A percentile compares a stretch with the other conserved stretches of the same genome.
phyloP scores from a whole-genome alignment of 2,329 filamentous ascomycete genomes.

The Colletotrichum sp. region DNA sequence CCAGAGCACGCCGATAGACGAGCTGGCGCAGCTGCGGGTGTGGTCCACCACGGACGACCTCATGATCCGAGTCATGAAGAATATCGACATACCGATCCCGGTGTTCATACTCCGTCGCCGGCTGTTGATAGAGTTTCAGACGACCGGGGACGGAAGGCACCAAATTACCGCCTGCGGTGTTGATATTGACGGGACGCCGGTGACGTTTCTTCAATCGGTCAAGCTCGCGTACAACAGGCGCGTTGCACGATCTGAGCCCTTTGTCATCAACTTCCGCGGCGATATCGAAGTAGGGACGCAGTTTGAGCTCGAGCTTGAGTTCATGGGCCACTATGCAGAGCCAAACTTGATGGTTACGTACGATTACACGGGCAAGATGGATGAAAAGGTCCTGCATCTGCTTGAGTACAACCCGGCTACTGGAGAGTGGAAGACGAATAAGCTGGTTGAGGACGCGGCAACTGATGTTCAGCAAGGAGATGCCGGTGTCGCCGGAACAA shows the following conservation, averaged over 20 bases:
- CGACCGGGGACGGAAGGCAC: constrained; percentile 22
- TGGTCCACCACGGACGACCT: constrained; percentile 41
- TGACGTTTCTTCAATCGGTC: constrained; percentile 43
- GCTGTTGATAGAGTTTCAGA: constrained; percentile 33
- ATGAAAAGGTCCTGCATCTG: constrained; percentile 24
- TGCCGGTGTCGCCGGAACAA: fast-evolving
- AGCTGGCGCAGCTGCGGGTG: constrained; percentile 34
- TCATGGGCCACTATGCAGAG: constrained; percentile 53
- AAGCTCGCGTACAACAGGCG: constrained; percentile 42
- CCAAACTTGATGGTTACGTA: constrained; percentile 38
- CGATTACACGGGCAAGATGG: constrained; percentile 13
- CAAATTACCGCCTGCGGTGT: constrained; percentile 38
- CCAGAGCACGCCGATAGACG: constrained; percentile 47
- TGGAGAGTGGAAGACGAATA: constrained; percentile 28
- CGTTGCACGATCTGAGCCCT: constrained; percentile 39
- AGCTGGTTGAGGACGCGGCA: neutral
- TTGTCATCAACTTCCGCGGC: constrained; percentile 38
- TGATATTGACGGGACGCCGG: constrained; percentile 45
- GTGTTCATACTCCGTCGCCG: constrained; percentile 40
- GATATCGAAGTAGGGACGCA: constrained; percentile 24
- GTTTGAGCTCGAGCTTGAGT: constrained; percentile 46
- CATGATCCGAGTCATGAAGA: constrained; percentile 44
- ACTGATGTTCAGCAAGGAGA: neutral
- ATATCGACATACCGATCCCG: constrained; percentile 39
- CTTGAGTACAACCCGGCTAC: constrained; percentile 33